These are phyloP conservation scores for Podila epicladia DNA, from an alignment of 192 early-diverging fungal species.

Conservation along the genomic window DNA sequence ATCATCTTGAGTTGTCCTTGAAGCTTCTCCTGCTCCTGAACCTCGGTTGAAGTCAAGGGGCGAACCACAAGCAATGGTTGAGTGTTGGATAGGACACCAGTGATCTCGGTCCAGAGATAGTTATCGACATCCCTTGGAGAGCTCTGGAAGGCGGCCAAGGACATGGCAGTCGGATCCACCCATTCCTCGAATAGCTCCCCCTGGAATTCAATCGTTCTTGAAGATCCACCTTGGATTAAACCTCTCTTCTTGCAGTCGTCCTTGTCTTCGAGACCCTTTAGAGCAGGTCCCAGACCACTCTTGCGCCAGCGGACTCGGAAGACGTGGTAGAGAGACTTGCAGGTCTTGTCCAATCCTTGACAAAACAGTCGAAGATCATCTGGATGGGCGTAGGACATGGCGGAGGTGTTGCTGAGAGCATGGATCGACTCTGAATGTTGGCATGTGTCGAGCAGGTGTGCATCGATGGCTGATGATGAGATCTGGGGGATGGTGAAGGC, in stretches of 20 bases:
- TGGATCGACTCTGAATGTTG: background rate
- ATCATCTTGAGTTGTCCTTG: background rate
- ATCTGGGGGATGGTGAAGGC: constrained; percentile 12
- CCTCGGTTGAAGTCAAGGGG: constrained; percentile 14
- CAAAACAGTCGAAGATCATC: constrained; percentile 32
- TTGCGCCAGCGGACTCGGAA: constrained; percentile 34
- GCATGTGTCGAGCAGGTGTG: background rate
- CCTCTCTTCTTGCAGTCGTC: background rate
- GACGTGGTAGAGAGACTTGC: constrained; percentile 14
- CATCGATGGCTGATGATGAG: constrained; percentile 1
- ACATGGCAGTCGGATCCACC: constrained; percentile 1
- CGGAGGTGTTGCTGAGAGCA: constrained; percentile 23
- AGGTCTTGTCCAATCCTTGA: constrained; percentile 21
- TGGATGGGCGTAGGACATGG: constrained; percentile 34
- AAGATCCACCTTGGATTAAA: background rate
- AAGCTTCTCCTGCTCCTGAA: background rate
- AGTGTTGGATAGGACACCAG: constrained; percentile 13
- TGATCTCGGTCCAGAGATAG: constrained; percentile 30
- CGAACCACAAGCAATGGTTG: constrained; percentile 32
- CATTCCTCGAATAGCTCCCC: constrained; percentile 44
- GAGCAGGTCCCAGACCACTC: background rate
- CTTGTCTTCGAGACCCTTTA: background rate
- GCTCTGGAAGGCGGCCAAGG: background rate
- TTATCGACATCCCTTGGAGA: background rate
- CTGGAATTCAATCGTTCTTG: constrained; percentile 27